Conservation (phyloP, 768 basidiomycete genomes). For the Gymnopilus dilepis region DNA sequence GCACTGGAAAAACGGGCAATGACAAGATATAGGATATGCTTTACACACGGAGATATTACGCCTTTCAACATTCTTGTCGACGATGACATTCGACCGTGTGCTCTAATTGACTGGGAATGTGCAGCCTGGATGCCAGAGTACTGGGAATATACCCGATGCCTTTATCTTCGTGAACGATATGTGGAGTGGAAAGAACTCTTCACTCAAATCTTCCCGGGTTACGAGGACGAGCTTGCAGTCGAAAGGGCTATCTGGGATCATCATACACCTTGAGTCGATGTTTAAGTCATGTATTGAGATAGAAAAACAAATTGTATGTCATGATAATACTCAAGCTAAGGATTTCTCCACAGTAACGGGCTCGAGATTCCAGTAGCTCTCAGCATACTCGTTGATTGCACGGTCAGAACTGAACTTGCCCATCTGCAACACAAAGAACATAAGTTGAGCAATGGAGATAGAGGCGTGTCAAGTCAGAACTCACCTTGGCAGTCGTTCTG, state of each 20-base stretch:
- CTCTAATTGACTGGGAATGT: slow-evolving; percentile 27
- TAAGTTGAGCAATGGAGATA: neutral
- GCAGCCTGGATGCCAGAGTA: slow-evolving; percentile 30
- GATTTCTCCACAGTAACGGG: slow-evolving; percentile 33
- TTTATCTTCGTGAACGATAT: slow-evolving; percentile 11
- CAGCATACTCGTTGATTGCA: slow-evolving; percentile 91
- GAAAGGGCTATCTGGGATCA: neutral
- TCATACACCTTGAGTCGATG: neutral
- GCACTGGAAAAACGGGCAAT: slow-evolving; percentile 10
- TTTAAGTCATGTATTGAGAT: no score
- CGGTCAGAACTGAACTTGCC: slow-evolving; percentile 97
- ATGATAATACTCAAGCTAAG: neutral
- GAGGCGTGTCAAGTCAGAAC: neutral
- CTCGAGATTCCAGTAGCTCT: slow-evolving; percentile 85
- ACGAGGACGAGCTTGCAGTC: slow-evolving; percentile 1
- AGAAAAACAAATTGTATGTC: neutral
- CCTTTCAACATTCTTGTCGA: slow-evolving; percentile 23
- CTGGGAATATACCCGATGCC: slow-evolving; percentile 24
- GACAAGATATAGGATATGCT: slow-evolving; percentile 12
- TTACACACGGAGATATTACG: slow-evolving; percentile 20
- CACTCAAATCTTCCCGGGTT: slow-evolving; percentile 13
- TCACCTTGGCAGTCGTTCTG: slow-evolving; percentile 76
- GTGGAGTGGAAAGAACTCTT: slow-evolving; percentile 15
- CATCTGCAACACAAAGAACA: slow-evolving; percentile 56
- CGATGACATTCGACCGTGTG: slow-evolving; percentile 13